Evolutionary conservation across 345 rosid species (phyloP), one percentile per base, ranked within the genome.

Genomic region (Dimocarpus longan): DNA sequence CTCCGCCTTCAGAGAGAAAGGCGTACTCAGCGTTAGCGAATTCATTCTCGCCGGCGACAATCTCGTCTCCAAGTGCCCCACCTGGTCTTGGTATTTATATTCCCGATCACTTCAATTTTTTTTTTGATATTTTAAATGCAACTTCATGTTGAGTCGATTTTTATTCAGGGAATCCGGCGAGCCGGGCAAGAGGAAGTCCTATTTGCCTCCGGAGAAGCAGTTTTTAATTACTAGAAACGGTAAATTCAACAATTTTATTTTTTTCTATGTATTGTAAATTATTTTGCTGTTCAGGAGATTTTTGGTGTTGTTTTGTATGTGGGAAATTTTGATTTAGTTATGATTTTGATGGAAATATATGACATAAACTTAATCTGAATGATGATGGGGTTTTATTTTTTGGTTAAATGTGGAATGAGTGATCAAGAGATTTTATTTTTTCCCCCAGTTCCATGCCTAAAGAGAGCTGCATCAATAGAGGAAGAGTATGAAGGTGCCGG

Each of bases 21-120:
- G 99, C 73, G 99, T 97, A 28, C 96, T 96, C 71, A 93, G 98
- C 86, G 98, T 94, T 85, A 79, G 82, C 86, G 99, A 96, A 81
- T 94, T 96, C 81, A 73, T 92, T 66, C 84, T 94, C 73, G 98
- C 98, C 74, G 99, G 99, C 0, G 98, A 97, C 75, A 97, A 97
- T 82, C 98, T 96, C 80, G 99, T 94, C 81, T 87, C 98, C 70
- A 96, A 96, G 84, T 96, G 99, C 84, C 99, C 99, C 22, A 96
- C 99, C 77, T 94, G 99, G 99, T 96, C 98, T 40, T 96, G 99
- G 99, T 94, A 86, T 68, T 39, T 46, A 59, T 59, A 59, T 59
- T 22, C 77, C 48, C n/a, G 5, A 42, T 62, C 19, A 60, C 24
- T 74, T 74, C 52, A 0, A 19, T 63, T 65, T 75, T 11, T 10